Evolutionary conservation across 1,139 yeast genomes (phyloP), one percentile per base, ranked within the genome.

Genomic region (Pichia sp.): DNA sequence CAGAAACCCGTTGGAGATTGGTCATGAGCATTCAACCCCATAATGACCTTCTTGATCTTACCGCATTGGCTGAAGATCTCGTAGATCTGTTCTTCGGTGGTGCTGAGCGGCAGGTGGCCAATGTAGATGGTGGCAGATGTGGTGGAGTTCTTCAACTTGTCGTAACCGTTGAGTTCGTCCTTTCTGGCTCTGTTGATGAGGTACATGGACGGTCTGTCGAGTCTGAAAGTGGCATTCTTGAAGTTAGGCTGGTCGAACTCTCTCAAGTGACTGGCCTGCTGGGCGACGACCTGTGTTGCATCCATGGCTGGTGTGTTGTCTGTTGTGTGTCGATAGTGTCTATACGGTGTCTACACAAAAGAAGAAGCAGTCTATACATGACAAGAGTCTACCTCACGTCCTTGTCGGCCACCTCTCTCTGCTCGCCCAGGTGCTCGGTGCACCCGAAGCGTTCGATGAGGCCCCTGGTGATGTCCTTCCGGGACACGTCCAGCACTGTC

Each of bases 1-100:
- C 97, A 90, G 67, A 93, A 93, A 30, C 98, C 98, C 63, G 98
- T 90, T 1, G 98, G 98, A 0, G 96, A 89, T 59, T 83, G 80
- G 56, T 85, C 84, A 62, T 83, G 83, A 53, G 96, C 76, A 62
- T 91, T 97, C 44, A 91, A 75, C 0, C 99, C 99, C 98, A 93
- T 91, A 50, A 91, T 81, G 39, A 90, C 86, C 58, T 85, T 74
- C 53, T 80, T 80, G 32, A 91, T 82, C 12, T 77, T 70, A 1
- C 98, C 99, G 62, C 87, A 80, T 59, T 83, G 83, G 58, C 84
- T 77, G 61, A 91, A 89, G 45, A 91, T 69, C 63, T 90, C 98
- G 62, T 83, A 85, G 22, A 91, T 79, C 64, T 91, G 97, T 63
- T 93, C 98, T 65, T 93, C 98, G 1, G 96, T 85, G 2, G 97